phyloP scores from a whole-genome alignment of 306 rosid species.

The Comarum palustre region DNA sequence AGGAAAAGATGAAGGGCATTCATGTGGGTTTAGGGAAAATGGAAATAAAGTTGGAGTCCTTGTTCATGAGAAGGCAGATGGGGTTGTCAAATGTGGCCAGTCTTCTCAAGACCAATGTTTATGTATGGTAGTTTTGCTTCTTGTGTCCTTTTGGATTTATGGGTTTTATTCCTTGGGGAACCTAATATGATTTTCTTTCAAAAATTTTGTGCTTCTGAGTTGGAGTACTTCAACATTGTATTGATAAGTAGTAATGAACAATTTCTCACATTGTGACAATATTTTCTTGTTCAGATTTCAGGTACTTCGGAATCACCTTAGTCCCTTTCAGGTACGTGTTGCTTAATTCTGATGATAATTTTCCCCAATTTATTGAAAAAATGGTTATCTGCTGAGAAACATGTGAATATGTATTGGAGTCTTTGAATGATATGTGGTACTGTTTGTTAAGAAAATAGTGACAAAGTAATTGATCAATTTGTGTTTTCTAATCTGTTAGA shows the following conservation, averaged over 20 bases:
- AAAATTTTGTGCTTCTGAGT: background rate
- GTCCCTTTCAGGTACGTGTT: conserved; percentile 52
- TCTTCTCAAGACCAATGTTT: conserved; percentile 23
- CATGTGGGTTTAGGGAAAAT: conserved; percentile 14
- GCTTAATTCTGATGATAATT: conserved; percentile 18
- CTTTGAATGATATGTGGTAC: background rate
- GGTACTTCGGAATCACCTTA: conserved; percentile 39
- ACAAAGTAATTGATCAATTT: background rate
- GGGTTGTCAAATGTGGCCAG: conserved; percentile 16
- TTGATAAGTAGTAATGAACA: background rate
- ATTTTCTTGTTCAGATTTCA: conserved; percentile 29
- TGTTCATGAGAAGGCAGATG: conserved; percentile 25
- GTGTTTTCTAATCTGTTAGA: conserved; percentile 33
- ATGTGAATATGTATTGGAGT: background rate
- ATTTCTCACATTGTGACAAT: background rate
- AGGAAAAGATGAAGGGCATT: conserved; percentile 17
- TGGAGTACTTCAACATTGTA: conserved; percentile 9
- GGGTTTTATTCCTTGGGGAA: background rate
- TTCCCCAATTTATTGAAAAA: background rate
- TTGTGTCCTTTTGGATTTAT: background rate
- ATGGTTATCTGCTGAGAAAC: background rate
- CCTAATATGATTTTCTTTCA: background rate
- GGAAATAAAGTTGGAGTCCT: conserved; percentile 24
- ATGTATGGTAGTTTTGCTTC: conserved; percentile 35
- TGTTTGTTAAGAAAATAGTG: too few relatives aligned